Base-by-base conservation (phyloP, 768 basidiomycete species). In the Megacollybia marginata region DNA sequence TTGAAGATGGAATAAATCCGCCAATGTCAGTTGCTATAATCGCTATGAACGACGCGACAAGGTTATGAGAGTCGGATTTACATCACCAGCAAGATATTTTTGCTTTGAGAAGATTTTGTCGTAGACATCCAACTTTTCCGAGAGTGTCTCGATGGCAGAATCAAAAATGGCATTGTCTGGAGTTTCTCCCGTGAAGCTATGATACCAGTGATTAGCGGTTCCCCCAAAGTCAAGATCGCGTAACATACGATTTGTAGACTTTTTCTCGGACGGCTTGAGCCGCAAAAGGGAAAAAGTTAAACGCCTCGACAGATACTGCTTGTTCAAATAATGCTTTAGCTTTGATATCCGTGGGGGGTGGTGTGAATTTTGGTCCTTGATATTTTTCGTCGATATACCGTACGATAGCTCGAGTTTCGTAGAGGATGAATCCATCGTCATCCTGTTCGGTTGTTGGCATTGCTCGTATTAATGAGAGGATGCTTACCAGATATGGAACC, bases 21-120 rank as follows among this genome's bases (percentile, higher is more conserved):
- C 78, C 1, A 80, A 64, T 3, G 75, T 78, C 51, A 80, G 42
- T 44, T 54, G 47, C 59, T 60, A 36, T n/a, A 32, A 47, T 28
- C 5, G 32, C 16, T 43, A 18, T 33, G 18, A 4, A 12, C 19
- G 23, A 7, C 18, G n/a, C 9, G 40, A 10, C 2, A 19, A 42
- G 13, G 32, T 18, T 19, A 28, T 13, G 11, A 16, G 42, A 32
- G 33, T 33, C 12, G 49, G 16, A 70, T 71, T 52, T 52, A 77
- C 80, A 53, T 79, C 65, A n/a, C 83, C 82, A 23, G 76, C 76
- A 6, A 82, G 61, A 54, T 80, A 83, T 32, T 67, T 61, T 33
- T 75, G 72, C 59, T 76, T 81, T 16, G 64, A 59, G 13, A 83
- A 66, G 35, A 85, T 76, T 13, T 54, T 57, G 9, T 83, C 73